phyloP scores from a whole-genome alignment of 345 rosid genomes.

The Salix udensis region DNA sequence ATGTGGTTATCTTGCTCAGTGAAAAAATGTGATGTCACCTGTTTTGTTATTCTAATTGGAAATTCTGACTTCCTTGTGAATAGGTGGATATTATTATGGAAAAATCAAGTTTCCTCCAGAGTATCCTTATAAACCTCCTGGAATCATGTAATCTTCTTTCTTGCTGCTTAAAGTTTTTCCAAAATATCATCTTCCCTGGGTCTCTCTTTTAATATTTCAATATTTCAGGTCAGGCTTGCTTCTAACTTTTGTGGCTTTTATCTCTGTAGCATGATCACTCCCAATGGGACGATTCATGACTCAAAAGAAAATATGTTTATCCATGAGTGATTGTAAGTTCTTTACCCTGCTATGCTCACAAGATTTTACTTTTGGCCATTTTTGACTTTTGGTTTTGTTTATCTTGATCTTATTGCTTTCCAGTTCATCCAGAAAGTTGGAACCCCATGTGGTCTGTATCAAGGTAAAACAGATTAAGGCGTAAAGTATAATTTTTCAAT shows the following conservation, averaged over 20 bases:
- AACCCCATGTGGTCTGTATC: conserved; percentile 99
- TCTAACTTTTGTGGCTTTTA: neutral
- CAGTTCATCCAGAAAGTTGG: conserved; percentile 99
- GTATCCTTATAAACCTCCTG: conserved; percentile 97
- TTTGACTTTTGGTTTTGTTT: conserved; percentile 2
- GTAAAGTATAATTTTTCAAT: neutral
- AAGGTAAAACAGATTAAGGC: conserved; percentile 46
- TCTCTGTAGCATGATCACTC: conserved; percentile 78
- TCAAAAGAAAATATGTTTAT: conserved; percentile 93
- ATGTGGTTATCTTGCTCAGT: conserved; percentile 7
- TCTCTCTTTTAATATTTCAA: neutral
- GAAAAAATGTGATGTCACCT: conserved; percentile 5
- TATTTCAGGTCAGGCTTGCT: neutral
- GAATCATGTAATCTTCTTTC: conserved; percentile 67
- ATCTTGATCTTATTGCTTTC: conserved; percentile 20
- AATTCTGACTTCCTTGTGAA: neutral
- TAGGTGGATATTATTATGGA: conserved; percentile 90
- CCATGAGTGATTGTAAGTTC: conserved; percentile 97
- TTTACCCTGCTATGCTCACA: conserved; percentile 5
- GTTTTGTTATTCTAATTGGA: neutral
- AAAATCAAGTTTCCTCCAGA: conserved; percentile 97
- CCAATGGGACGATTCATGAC: conserved; percentile 97
- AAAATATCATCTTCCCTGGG: neutral
- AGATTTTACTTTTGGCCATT: neutral
- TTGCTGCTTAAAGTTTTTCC: conserved; percentile 9